These are phyloP conservation scores for Gonapodya prolifera DNA, from an alignment of 192 early-diverging fungal species.

Conservation along the genomic window DNA sequence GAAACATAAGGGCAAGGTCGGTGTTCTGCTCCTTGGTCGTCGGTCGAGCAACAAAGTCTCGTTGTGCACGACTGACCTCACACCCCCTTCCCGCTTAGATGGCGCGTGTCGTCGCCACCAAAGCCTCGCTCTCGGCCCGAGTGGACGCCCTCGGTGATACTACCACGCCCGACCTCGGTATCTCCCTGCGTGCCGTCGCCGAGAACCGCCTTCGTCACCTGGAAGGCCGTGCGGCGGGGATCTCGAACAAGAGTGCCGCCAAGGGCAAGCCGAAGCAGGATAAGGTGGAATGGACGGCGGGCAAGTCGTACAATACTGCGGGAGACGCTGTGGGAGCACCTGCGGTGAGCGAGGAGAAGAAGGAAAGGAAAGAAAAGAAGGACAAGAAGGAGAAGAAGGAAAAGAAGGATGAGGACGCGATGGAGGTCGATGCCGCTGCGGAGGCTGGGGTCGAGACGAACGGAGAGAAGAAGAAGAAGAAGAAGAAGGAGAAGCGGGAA, in stretches of 20 bases:
- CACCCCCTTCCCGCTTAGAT: too few species aligned
- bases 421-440: slow-evolving; percentile 11
- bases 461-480: slow-evolving; percentile 27
- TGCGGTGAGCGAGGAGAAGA: slow-evolving; percentile 14
- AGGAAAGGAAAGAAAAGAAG: slow-evolving; percentile 15
- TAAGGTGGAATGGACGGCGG: slow-evolving; percentile 42
- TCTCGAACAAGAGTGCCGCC: slow-evolving; percentile 41
- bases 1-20: slow-evolving; percentile 98
- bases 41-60: too few species aligned
- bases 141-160: slow-evolving; percentile 84
- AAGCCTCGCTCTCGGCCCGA: slow-evolving; percentile 77
- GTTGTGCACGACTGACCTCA: too few species aligned
- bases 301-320: slow-evolving; percentile 28
- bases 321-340: slow-evolving; percentile 15
- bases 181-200: slow-evolving; percentile 73
- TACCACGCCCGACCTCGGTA: slow-evolving; percentile 64
- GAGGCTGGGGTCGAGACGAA: neutral
- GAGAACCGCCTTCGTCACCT: slow-evolving; percentile 80
- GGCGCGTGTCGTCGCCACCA: slow-evolving; percentile 84
- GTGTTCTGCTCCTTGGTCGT: too few species aligned
- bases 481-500: slow-evolving; percentile 12
- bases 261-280: slow-evolving; percentile 54
- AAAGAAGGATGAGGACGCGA: slow-evolving; percentile 26
- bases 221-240: slow-evolving; percentile 52
- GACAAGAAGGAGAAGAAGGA: slow-evolving; percentile 26